Evolutionary conservation across 2,329 filamentous ascomycete species (phyloP), one percentile per base, ranked within the genome.

Genomic region (Pleurostoma richardsiae): DNA sequence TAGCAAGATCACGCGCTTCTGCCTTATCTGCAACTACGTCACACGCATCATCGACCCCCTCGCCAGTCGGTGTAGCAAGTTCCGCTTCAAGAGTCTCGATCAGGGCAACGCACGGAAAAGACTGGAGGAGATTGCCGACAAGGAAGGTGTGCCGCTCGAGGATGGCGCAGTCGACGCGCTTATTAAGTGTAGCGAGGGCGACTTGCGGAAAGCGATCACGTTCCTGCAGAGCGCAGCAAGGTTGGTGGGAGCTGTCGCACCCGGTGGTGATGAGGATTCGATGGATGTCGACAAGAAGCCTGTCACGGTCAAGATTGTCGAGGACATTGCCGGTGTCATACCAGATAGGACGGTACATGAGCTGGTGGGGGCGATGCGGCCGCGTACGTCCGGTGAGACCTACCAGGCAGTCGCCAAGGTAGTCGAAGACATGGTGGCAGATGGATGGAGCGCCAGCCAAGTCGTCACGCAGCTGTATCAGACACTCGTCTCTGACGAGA

Each of bases 11-110:
- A 99, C 94, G 3, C 80, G 94, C 10, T 99, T 99, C 68, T 97
- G 94, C 63, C 76, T 99, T 39, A 92, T 97, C 49, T 99, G 95
- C 71, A 99, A 99, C 70, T 99, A 99, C 60, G 94, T 99, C 41
- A 97, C 94, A 4, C 79, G 94, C 49, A 99, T 99, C 63, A 99
- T 99, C 59, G 94, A 99, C 63, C 95, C 94, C 5, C 72, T 99
- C 27, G 94, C 94, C 2, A 90, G 84, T 64, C 80, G 94, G 57
- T 99, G 94, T 72, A 90, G 85, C 68, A 99, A 99, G 69, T 99
- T 99, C 65, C 79, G 94, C 30, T 99, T 99, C 79, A 99, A 99
- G 80, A 89, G 88, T 53, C 72, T 99, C 53, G 92, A 96, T 64
- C 86, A 91, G 59, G 82, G 80, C 6, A 95, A 95, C 61, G 90